Conservation (phyloP, 805 yeast genomes). For the Kluyveromyces starmeri region DNA sequence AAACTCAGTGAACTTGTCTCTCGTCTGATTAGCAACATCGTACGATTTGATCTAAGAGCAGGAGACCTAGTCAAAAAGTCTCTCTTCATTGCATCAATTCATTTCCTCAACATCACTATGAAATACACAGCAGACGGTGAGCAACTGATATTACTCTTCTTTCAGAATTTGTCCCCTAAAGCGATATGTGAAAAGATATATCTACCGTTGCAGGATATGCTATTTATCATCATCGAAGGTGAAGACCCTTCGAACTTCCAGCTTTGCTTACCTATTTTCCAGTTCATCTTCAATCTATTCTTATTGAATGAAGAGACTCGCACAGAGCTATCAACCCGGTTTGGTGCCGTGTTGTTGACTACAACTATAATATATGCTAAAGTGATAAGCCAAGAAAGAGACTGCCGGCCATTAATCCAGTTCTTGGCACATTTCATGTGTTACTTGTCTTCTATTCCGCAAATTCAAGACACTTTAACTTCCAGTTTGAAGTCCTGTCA, state of each 20-base stretch:
- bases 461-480: not conserved
- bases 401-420: not conserved
- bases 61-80: slow-evolving; percentile 35
- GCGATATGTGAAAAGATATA: slow-evolving; percentile 36
- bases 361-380: slow-evolving; percentile 1
- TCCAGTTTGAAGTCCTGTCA: slow-evolving; percentile 2
- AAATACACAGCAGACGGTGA: slow-evolving; percentile 19
- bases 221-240: slow-evolving; percentile 1
- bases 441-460: slow-evolving; percentile 2
- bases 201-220: slow-evolving; percentile 1
- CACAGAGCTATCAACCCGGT: slow-evolving; percentile 1
- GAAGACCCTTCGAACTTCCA: slow-evolving; percentile 1
- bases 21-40: slow-evolving; percentile 57
- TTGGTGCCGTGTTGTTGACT: slow-evolving; percentile 2
- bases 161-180: slow-evolving; percentile 22
- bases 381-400: slow-evolving; percentile 3
- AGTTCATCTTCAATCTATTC: slow-evolving; percentile 3
- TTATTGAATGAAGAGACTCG: not conserved
- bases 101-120: slow-evolving; percentile 30
- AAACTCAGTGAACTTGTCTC: slow-evolving; percentile 47
- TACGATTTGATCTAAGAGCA: slow-evolving; percentile 38
- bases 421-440: slow-evolving; percentile 3
- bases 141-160: slow-evolving; percentile 18
- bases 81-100: slow-evolving; percentile 48
- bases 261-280: slow-evolving; percentile 3